Base-by-base conservation (phyloP, 129 eudicot species). In the Glebionis coronaria region DNA sequence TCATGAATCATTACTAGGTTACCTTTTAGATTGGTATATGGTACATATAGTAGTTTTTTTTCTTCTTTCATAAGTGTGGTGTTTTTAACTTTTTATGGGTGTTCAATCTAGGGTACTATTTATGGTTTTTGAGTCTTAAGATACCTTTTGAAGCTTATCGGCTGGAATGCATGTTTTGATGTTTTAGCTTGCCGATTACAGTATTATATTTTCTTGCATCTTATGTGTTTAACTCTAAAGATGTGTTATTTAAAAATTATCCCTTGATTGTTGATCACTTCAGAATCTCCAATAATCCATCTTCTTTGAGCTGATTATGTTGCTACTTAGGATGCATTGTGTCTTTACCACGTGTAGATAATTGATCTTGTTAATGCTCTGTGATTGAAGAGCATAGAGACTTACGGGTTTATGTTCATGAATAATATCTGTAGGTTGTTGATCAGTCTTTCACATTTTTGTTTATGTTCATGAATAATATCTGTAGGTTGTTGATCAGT, bases 201-300 rank as follows among this genome's bases (percentile, higher is more conserved):
- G n/a, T n/a, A n/a, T 31, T 31, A 0, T 31, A 9, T 31, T 9
- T 31, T 31, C 29, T 23, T 13, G 63, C n/a, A 25, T 27, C 28
- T 56, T 25, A 13, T 57, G 63, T 35, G 13, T 7, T 57, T n/a
- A n/a, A n/a, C n/a, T n/a, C n/a, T 27, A 10, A 46, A 68, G 63
- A 68, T 55, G 63, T 55, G 53, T 38, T 20, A 27, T 47, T 66
- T 54, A 45, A 55, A 46, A 44, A 6, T 18, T 49, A 18, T 12
- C 9, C 16, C 5, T 70, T 11, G 16, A 4, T 49, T 62, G 69
- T 61, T 71, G 67, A 23, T 28, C 14, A 57, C 2, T 9, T 1
- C 10, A 11, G 49, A 46, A 70, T 12, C 54, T 68, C 56, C 14
- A 12, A 54, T 20, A 9, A 25, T 25, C 58, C 44, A 42, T 42